These are phyloP conservation scores for Termitomyces sp. DNA, from an alignment of 768 basidiomycete genomes.

Conservation along the genomic window DNA sequence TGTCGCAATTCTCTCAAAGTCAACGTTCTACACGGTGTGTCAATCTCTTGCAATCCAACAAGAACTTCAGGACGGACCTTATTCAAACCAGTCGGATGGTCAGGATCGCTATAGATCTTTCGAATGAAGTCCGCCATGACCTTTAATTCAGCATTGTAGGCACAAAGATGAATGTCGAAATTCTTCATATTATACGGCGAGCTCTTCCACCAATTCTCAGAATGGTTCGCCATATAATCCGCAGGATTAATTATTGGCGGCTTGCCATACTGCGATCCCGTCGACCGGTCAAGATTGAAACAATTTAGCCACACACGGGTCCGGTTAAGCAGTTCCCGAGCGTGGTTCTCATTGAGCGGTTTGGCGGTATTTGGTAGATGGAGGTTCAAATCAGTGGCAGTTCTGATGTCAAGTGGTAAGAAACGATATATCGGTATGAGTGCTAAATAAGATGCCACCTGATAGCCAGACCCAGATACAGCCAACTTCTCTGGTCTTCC, in stretches of 20 bases:
- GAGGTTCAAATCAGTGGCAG: conserved; percentile 87
- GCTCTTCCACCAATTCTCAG: conserved; percentile 65
- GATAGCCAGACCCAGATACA: conserved; percentile 87
- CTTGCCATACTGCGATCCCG: conserved; percentile 87
- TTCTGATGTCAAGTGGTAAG: conserved; percentile 38
- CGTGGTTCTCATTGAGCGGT: conserved; percentile 75
- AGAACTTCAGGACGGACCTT: conserved; percentile 41
- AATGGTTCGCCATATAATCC: conserved; percentile 75
- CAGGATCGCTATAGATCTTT: conserved; percentile 70
- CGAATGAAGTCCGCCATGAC: conserved; percentile 57
- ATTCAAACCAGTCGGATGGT: conserved; percentile 73
- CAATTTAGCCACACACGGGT: conserved; percentile 90
- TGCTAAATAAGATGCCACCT: conserved; percentile 41
- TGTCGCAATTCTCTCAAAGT: conserved; percentile 62
- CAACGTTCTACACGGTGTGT: conserved; percentile 42
- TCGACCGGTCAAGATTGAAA: conserved; percentile 88
- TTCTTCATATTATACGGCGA: conserved; percentile 66
- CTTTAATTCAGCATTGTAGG: conserved; percentile 73
- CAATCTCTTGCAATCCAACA: not conserved
- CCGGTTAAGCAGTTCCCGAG: conserved; percentile 85
- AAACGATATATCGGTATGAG: not conserved
- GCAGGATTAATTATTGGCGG: conserved; percentile 72
- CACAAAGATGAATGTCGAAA: conserved; percentile 80
- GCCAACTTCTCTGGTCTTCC: conserved; percentile 90
- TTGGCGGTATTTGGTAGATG: conserved; percentile 73